Evolutionary conservation across 1,139 yeast species (phyloP).

Genomic region (Hemisphaericaspora xylanilytica): DNA sequence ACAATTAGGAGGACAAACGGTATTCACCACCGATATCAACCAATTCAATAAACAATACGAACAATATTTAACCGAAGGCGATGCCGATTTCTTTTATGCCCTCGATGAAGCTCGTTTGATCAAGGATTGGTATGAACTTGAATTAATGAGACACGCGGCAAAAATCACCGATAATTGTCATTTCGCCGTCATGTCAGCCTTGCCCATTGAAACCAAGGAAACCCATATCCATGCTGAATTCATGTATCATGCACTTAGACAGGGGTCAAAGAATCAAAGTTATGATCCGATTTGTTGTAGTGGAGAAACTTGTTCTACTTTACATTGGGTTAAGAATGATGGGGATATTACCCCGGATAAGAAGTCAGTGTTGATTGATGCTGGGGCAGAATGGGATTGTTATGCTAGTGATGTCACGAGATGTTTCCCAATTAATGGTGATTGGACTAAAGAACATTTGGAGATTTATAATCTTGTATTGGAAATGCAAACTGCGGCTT

Average conservation of each 20-base stretch:
- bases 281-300: constrained; percentile 96
- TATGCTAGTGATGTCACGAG: constrained; percentile 94
- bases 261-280: constrained; percentile 84
- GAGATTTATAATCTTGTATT: constrained; percentile 78
- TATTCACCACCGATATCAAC: constrained; percentile 46
- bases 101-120: constrained; percentile 82
- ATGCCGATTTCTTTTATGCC: constrained; percentile 60
- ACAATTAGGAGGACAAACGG: constrained; percentile 9
- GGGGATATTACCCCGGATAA: constrained; percentile 55
- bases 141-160: constrained; percentile 75
- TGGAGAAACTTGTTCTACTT: constrained; percentile 87
- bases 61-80: constrained; percentile 36
- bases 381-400: constrained; percentile 95
- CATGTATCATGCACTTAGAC: constrained; percentile 87
- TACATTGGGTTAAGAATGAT: constrained; percentile 87
- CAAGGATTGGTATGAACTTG: constrained; percentile 80
- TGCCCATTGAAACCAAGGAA: constrained; percentile 84
- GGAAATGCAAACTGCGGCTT: constrained; percentile 75
- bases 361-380: constrained; percentile 76
- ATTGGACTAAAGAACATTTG: constrained; percentile 84
- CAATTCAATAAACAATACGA: constrained; percentile 33
- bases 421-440: constrained; percentile 88
- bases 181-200: constrained; percentile 86
- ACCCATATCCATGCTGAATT: constrained; percentile 95
- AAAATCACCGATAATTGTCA: constrained; percentile 86